These are phyloP conservation scores for Lactarius pseudohatsudake DNA, from an alignment of 768 basidiomycete genomes.

Conservation along the genomic window DNA sequence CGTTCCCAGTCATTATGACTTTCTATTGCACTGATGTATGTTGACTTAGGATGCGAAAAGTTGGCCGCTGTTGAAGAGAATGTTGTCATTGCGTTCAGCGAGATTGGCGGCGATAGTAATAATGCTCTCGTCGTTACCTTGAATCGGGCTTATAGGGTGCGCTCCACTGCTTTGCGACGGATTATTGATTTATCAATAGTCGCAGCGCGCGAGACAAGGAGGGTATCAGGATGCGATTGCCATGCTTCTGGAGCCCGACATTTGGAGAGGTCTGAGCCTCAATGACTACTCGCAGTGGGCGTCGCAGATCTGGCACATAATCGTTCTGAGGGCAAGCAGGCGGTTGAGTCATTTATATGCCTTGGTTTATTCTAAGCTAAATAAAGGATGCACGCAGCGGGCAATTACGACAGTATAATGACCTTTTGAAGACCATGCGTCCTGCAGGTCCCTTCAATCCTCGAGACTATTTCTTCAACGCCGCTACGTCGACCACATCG, in stretches of 20 bases:
- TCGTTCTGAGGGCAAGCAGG: constrained; percentile 65
- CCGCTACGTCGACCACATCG: constrained; percentile 36
- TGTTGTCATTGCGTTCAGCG: constrained; percentile 66
- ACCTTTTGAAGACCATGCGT: constrained; percentile 59
- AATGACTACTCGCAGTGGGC: constrained; percentile 74
- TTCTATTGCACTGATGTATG: constrained; percentile 26
- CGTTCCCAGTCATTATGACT: constrained; percentile 20
- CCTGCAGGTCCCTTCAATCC: constrained; percentile 55
- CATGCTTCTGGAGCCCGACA: constrained; percentile 61
- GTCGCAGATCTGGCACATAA: constrained; percentile 72
- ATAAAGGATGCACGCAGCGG: constrained; percentile 45
- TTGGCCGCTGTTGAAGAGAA: constrained; percentile 68
- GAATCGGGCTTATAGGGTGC: constrained; percentile 69
- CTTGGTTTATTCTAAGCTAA: constrained; percentile 4
- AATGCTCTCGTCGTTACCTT: constrained; percentile 59
- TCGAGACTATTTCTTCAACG: constrained; percentile 57
- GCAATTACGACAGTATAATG: constrained; percentile 63
- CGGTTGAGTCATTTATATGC: constrained; percentile 43
- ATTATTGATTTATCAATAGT: not conserved
- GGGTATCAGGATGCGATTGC: constrained; percentile 59
- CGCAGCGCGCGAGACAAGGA: constrained; percentile 68
- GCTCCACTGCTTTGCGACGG: not conserved
- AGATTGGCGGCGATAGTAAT: constrained; percentile 56
- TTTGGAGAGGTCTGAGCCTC: constrained; percentile 67
- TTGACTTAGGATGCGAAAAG: constrained; percentile 56